Base-by-base conservation (phyloP, 768 basidiomycete species). In the Mycena sanguinolenta region DNA sequence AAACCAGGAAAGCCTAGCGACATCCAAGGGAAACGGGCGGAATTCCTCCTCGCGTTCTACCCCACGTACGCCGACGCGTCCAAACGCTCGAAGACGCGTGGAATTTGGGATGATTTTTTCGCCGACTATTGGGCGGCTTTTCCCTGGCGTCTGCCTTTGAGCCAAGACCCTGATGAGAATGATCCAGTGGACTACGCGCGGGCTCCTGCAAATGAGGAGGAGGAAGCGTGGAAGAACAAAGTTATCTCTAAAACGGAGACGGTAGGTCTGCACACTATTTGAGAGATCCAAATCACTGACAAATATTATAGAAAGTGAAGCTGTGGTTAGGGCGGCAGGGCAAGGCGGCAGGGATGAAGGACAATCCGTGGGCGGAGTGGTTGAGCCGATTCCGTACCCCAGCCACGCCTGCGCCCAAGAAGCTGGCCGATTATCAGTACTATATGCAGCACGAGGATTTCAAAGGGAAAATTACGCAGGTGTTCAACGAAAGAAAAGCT, bases 1-100 rank as follows among this genome's bases (percentile, higher is more conserved):
- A 58, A 66, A 58, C 27, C 44, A 17, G 65, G 65, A 2, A 50
- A 58, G 3, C 44, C 44, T 2, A 38, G 65, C 25, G 65, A 66
- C 16, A 58, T 66, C 14, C 42, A n/a, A 4, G 65, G 65, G 9
- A 17, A 49, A n/a, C 57, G 65, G 30, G 14, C 3, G 14, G 65
- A 58, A 5, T 39, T 36, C 21, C 32, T 66, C 0, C 21, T 6
- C 21, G 21, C 7, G 9, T n/a, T 17, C 12, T 34, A 32, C 21
- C 30, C 30, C 3, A n/a, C 16, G 2, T 55, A 55, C 21, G 1
- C n/a, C 2, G 54, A 55, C 1, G 19, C 32, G 19, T 55, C 54
- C 8, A n/a, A 34, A 13, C 4, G n/a, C 2, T 4, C 9, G 1
- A 55, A 55, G 19, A 55, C 54, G 1, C 2, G 17, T 4, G 16